Evolutionary conservation across 257 asterid species (phyloP).

Genomic region (Agastache rugosa): DNA sequence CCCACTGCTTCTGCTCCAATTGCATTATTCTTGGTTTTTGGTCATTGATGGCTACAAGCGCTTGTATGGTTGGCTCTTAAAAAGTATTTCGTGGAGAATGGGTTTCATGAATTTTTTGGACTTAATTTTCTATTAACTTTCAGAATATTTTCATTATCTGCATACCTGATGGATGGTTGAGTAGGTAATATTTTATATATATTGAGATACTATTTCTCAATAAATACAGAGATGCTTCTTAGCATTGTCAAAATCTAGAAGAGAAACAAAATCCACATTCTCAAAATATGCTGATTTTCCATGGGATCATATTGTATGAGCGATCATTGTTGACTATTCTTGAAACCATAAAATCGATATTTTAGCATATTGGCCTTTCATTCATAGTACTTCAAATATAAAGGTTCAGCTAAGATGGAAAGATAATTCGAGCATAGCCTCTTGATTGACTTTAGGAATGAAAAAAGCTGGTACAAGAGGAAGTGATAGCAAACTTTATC

Average conservation of each 20-base stretch:
- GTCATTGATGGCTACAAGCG: background rate
- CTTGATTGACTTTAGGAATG: background rate
- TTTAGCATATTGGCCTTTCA: background rate
- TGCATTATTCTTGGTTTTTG: background rate
- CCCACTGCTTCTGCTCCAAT: constrained; percentile 30
- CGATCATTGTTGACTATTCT: constrained; percentile 13
- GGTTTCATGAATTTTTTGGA: background rate
- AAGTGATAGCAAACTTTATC: background rate
- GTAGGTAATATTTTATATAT: background rate
- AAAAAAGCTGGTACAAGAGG: background rate
- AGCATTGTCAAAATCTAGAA: constrained; percentile 11
- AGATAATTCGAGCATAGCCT: background rate
- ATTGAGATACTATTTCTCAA: constrained; percentile 1
- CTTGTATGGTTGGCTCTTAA: constrained; percentile 12
- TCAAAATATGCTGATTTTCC: constrained; percentile 6
- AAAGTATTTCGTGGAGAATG: constrained; percentile 4
- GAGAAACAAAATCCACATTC: background rate
- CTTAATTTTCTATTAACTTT: constrained; percentile 1
- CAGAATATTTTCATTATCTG: background rate
- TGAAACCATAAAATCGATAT: background rate
- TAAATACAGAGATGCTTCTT: constrained; percentile 7
- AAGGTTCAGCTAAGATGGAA: background rate
- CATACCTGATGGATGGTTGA: constrained; percentile 10
- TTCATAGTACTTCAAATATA: constrained; percentile 9
- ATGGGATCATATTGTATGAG: constrained; percentile 4